Evolutionary conservation across 2,329 filamentous ascomycete genomes (phyloP), one percentile per base, ranked within the genome.

Genomic region (Onygena corvina): DNA sequence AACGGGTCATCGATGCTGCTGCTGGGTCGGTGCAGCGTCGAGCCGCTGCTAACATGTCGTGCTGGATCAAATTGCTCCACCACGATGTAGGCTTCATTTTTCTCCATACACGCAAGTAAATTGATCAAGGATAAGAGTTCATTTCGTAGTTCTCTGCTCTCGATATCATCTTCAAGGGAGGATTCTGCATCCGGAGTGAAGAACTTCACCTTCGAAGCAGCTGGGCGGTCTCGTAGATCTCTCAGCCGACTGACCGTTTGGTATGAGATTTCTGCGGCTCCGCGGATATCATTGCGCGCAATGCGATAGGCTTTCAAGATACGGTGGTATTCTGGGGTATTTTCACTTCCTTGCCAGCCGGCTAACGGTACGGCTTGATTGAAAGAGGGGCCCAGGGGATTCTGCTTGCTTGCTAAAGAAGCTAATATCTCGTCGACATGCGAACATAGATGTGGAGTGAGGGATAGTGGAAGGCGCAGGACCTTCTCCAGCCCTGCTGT

Each of bases 121-220:
- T 98, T 98, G 70, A 98, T 94, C 38, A 98, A 76, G 53, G 88
- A 76, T n/a, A 96, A 71, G 59, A 94, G 92, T 60, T 86, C 83
- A 57, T 84, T 79, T 42, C 68, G 60, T 42, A 80, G 61, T 31
- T 72, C 73, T 51, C 76, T 74, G 53, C 76, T 76, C 42, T 74
- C 70, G 44, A 64, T 65, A 9, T 64, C 59, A 30, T 63, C 55
- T 3, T 60, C 36, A 34, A 59, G 52, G n/a, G 62, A 60, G 29
- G 51, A 62, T 4, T 33, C 30, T 52, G 53, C 62, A 18, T 65
- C 68, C 6, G 61, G 61, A 3, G 64, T 64, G 2, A 61, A 27
- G 21, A 36, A 47, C 14, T 47, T 59, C 31, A 70, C 63, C 18
- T 61, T 58, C 16, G 63, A 56, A 12, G 61, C 56, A 6, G 64